Conservation (phyloP, 1,139 yeast species). For the Taphrina deformans region DNA sequence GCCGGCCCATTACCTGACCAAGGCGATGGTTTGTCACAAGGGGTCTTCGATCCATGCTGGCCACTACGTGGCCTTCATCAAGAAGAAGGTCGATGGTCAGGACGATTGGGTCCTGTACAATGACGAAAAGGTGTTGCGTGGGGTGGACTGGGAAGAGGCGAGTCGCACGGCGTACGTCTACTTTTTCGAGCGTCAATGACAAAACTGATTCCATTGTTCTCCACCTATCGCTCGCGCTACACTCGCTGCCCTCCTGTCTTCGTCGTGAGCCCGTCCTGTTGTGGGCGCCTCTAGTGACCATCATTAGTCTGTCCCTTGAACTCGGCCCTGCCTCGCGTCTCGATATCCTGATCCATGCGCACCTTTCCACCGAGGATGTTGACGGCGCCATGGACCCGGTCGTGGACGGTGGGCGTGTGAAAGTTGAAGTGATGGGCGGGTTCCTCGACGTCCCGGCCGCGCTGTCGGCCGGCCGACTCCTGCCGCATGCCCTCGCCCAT, state of each 20-base stretch:
- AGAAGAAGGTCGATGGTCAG: conserved; percentile 48
- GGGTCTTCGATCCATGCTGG: conserved; percentile 95
- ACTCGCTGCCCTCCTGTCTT: too few relatives aligned
- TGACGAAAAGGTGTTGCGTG: conserved; percentile 86
- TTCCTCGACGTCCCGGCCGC: conserved; percentile 23
- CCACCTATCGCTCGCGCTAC: background rate
- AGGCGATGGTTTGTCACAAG: conserved; percentile 85
- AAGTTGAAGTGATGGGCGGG: conserved; percentile 27
- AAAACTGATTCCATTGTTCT: too few relatives aligned
- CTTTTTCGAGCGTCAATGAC: conserved; percentile 42
- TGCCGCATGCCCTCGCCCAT: conserved; percentile 8
- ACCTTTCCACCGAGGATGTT: conserved; percentile 21
- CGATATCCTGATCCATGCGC: conserved; percentile 30
- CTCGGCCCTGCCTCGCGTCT: conserved; percentile 27
- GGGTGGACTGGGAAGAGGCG: conserved; percentile 60
- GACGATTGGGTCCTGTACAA: conserved; percentile 81
- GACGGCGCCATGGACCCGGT: conserved; percentile 25
- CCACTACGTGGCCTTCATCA: conserved; percentile 84
- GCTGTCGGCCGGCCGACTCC: conserved; percentile 14
- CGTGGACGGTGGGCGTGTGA: conserved; percentile 17
- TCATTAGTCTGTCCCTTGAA: conserved; percentile 26
- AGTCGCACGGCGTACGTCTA: conserved; percentile 58
- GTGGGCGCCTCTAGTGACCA: too few relatives aligned
- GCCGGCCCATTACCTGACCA: conserved; percentile 54
- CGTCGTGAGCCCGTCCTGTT: too few relatives aligned